Evolutionary conservation across 2,329 filamentous ascomycete species (phyloP), one percentile per base, ranked within the genome.

Genomic region (Fusarium beomiforme): DNA sequence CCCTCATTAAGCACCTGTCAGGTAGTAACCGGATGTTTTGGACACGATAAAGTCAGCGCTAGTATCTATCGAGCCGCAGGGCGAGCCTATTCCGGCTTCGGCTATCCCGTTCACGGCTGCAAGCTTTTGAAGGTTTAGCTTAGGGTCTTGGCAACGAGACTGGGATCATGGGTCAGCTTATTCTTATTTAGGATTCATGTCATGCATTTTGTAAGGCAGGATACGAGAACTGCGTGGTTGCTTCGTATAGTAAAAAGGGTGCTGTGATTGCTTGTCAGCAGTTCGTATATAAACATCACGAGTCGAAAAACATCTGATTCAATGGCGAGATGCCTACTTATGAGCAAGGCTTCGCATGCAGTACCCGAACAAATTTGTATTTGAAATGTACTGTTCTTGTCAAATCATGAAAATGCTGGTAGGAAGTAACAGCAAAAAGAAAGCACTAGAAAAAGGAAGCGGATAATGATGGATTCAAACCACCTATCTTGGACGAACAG

Each of bases 401-500:
- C 47, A 11, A 17, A 51, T 51, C 47, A 36, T 19, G 4, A 6
- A 6, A 8, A 23, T 34, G 3, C 13, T 19, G 16, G 17, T 8
- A 6, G 24, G 17, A 21, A 51, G 16, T 8, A 12, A 51, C 5
- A n/a, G 13, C 11, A 59, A 53, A 58, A 46, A 34, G 5, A 11
- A 11, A 8, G 8, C 8, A 9, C 19, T 0, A 8, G 24, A 16
- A 55, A 62, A 62, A 57, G 29, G 34, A 57, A 50, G 55, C 33
- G 56, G 41, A 67, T 51, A 64, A 58, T 13, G 8, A 51, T 51
- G 67, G 67, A 10, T 10, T 68, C 2, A 16, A 64, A 57, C 67
- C 67, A 68, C 67, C 47, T 4, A 19, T 21, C 0, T 43, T 70
- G 63, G 67, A 71, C 67, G 56, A 70, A 67, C 67, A 70, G 67